Base-by-base conservation (phyloP, 2,329 filamentous ascomycete genomes). In the Ophiostoma ulmi region DNA sequence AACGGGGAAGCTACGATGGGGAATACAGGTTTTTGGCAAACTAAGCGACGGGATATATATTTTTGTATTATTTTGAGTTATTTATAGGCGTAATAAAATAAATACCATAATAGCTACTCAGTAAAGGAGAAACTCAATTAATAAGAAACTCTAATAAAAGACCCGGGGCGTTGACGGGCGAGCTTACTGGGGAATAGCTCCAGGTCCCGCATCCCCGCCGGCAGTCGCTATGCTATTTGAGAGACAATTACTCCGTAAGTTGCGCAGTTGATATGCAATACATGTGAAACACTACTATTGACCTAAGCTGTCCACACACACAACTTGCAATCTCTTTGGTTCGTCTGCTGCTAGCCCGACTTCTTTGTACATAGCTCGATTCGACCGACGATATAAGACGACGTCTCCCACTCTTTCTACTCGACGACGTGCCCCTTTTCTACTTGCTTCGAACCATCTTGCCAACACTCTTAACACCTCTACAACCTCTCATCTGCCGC, bases 131-230 rank as follows among this genome's bases (percentile, higher is more conserved):
- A 44, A 44, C 10, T 17, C 2, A 14, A 44, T 44, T 44, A 44
- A 44, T 17, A 44, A 17, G 14, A 44, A 44, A 44, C 11, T 13
- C 39, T 44, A 55, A 58, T 6, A 6, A 58, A 26, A 58, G n/a
- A 58, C n/a, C 52, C 52, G 52, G 52, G n/a, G n/a, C 52, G 52
- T 11, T 26, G 26, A 58, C 52, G 52, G 22, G 14, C 52, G 52
- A 22, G 52, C 22, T 26, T 58, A 17, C n/a, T 26, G 7, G 39
- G 39, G 48, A 22, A 55, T 14, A 58, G n/a, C 52, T 48, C n/a
- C 52, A 58, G n/a, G 52, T 17, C 52, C 52, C 52, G 52, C 52
- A 58, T 58, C 52, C 52, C 52, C 52, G 52, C 52, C 52, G 52
- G 52, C 22, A 58, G 52, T 58, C 52, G 52, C 52, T 26, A 26